phyloP scores from a whole-genome alignment of 371 early-diverging fungal species.

The Lichtheimia ornata region DNA sequence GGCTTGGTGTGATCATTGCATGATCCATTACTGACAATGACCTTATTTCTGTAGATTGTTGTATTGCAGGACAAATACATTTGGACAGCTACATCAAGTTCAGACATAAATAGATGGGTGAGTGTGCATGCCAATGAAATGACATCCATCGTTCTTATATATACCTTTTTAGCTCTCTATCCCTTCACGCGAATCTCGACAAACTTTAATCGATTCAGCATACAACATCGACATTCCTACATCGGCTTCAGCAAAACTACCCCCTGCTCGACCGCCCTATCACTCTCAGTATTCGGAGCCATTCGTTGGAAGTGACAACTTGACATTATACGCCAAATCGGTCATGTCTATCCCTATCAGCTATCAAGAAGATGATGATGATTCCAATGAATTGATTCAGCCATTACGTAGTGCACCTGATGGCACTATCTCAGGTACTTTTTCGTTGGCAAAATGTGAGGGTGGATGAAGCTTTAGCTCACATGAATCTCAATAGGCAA shows the following conservation, averaged over 20 bases:
- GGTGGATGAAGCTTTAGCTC: background rate
- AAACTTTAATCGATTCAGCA: constrained; percentile 45
- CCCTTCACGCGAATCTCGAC: constrained; percentile 48
- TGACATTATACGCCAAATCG: constrained; percentile 50
- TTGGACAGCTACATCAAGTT: constrained; percentile 90
- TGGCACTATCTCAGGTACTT: constrained; percentile 34
- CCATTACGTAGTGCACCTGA: constrained; percentile 47
- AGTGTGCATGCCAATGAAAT: background rate
- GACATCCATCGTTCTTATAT: no score
- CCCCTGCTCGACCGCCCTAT: constrained; percentile 35
- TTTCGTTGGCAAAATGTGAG: background rate
- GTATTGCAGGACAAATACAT: constrained; percentile 80
- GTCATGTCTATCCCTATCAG: constrained; percentile 55
- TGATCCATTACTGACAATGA: background rate
- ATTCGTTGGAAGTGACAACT: constrained; percentile 36
- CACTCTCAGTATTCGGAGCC: constrained; percentile 30
- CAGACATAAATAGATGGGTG: constrained; percentile 86
- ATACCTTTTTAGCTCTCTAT: constrained; percentile 50
- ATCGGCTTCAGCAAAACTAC: constrained; percentile 44
- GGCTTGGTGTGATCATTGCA: background rate
- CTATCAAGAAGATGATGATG: constrained; percentile 46
- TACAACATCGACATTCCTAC: constrained; percentile 47
- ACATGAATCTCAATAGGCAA: constrained; percentile 37
- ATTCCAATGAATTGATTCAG: constrained; percentile 35
- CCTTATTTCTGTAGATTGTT: constrained; percentile 52